phyloP scores from a whole-genome alignment of 1,284 basidiomycete genomes.

The Cryptococcus sp. region DNA sequence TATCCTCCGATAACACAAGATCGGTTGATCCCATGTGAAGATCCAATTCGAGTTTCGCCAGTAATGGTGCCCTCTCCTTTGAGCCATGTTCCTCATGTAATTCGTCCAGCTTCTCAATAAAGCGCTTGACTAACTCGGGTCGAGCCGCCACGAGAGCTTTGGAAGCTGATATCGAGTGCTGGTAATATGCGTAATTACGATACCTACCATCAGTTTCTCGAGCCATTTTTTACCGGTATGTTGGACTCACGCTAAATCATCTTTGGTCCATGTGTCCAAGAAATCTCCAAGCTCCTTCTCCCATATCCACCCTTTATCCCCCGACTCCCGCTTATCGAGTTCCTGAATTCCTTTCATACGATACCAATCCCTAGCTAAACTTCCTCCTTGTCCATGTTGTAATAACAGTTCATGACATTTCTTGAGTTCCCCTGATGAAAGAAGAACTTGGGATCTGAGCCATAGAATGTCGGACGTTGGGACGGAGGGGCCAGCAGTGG shows the following conservation, averaged over 20 bases:
- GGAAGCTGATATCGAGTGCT: conserved; percentile 18
- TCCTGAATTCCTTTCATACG: conserved; percentile 25
- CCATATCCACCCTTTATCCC: conserved; percentile 13
- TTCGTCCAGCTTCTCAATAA: conserved; percentile 10
- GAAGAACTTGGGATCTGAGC: conserved; percentile 34
- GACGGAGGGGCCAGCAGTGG: conserved; percentile 13
- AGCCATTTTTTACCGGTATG: background rate
- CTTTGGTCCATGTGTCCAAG: background rate
- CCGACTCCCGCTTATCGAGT: conserved; percentile 11
- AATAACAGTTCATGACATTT: conserved; percentile 7
- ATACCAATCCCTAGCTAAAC: conserved; percentile 27
- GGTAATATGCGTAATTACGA: conserved; percentile 40
- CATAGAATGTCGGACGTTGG: conserved; percentile 33
- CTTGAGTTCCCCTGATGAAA: conserved; percentile 21
- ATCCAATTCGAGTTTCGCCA: conserved; percentile 30
- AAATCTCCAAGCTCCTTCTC: background rate
- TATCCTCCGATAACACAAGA: background rate
- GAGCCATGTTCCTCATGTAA: conserved; percentile 18
- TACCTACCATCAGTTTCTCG: conserved; percentile 11
- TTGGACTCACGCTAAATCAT: conserved; percentile 19
- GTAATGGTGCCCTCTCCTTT: conserved; percentile 32
- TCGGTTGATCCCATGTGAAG: background rate
- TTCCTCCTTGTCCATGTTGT: conserved; percentile 18
- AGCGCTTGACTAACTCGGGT: background rate
- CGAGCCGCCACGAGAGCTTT: background rate